These are phyloP conservation scores for Polytrichum formosum DNA, from an alignment of 225 moss, liverwort and hornwort species.

Conservation along the genomic window DNA sequence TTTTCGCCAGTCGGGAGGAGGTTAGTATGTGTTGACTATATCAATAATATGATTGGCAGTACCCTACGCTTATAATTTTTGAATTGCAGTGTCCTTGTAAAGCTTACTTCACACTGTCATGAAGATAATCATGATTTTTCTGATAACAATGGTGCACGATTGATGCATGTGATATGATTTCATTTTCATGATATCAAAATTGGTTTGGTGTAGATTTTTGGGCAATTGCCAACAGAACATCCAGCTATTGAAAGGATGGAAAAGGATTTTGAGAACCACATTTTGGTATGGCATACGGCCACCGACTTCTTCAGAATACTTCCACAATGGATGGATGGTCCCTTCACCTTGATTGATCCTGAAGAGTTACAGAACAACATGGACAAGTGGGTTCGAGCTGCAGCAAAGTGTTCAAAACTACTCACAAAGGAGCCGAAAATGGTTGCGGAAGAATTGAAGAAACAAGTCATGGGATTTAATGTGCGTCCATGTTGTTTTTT, in stretches of 20 bases:
- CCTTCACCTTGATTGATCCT: conserved; percentile 48
- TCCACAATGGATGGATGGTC: conserved; percentile 77
- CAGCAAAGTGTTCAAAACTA: conserved; percentile 56
- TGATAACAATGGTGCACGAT: neutral
- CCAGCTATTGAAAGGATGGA: conserved; percentile 50
- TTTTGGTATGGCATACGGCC: conserved; percentile 57
- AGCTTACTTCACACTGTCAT: no score
- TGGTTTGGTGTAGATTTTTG: conserved; percentile 33
- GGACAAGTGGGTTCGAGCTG: conserved; percentile 61
- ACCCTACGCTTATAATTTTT: no score
- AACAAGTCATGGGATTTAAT: conserved; percentile 41
- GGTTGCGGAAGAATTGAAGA: conserved; percentile 33
- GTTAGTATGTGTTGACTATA: conserved; percentile 14
- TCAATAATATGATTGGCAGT: neutral
- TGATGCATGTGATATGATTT: neutral
- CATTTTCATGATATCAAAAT: no score
- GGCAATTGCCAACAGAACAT: conserved; percentile 46
- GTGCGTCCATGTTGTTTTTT: conserved; percentile 16
- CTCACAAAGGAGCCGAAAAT: conserved; percentile 38
- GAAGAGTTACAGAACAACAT: conserved; percentile 44
- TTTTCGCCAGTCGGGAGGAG: conserved; percentile 56
- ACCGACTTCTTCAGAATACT: conserved; percentile 45
- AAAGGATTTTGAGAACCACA: conserved; percentile 52
- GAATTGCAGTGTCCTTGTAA: no score
- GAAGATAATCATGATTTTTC: no score